Base-by-base conservation (phyloP, 2,329 filamentous ascomycete species). In the Emericellopsis atlantica region DNA sequence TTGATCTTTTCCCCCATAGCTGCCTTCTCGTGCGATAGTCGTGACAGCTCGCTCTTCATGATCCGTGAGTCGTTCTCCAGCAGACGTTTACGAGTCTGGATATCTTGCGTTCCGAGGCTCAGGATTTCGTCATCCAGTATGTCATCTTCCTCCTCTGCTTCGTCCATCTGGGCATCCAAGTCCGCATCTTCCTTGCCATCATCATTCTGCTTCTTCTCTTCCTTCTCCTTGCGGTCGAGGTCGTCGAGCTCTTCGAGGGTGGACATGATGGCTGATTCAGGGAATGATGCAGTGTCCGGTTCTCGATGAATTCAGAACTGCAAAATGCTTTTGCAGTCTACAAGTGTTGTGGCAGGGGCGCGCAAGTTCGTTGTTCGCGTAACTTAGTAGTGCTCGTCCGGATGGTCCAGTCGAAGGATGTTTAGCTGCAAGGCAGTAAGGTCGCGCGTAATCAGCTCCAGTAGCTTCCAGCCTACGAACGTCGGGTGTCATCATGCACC, bases 1-100 rank as follows among this genome's bases (percentile, higher is more conserved):
- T 95, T 96, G 64, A 98, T 96, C 72, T 95, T 96, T 64, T 96
- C 90, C 44, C 81, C 80, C 92, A 98, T 98, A 38, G 86, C 81
- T 39, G 83, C 79, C 69, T 95, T 95, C 67, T 98, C 92, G 56
- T 98, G 92, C 54, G 83, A 84, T 66, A 98, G 72, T 52, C 92
- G 82, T 59, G 95, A 89, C 54, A 79, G 88, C 65, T 98, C 92
- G 72, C 88, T 95, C 73, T 84, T 90, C 88, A 98, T 96, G 66
- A 98, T 96, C 55, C 92, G 78, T 55, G 92, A 84, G 65, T 98
- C 92, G 64, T 98, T 98, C 65, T 98, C 92, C 49, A 98, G 72
- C 57, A 98, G 74, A 56, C 89, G 81, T 70, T 81, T 84, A 62
- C 92, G 79, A 54, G 88, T 94, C 55, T 86, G 73, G 55, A 98